Conservation (phyloP, 2,329 filamentous ascomycete species). For the Epichloe coenophiala region DNA sequence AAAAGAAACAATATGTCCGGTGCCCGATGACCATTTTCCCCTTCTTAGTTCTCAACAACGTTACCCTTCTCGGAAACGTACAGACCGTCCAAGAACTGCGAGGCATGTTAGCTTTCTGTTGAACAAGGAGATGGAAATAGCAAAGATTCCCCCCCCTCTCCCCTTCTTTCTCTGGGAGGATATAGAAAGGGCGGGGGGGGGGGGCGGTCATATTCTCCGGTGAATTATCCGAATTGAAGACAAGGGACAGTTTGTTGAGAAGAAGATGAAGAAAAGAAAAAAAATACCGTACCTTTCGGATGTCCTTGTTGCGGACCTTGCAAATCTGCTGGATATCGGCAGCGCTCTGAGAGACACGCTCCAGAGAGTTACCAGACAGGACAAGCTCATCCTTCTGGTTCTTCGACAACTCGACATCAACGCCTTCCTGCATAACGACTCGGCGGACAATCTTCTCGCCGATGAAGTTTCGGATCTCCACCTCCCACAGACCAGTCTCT, state of each 20-base stretch:
- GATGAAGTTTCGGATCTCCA: slow-evolving; percentile 99
- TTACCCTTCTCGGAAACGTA: slow-evolving; percentile 99
- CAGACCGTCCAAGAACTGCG: slow-evolving; percentile 96
- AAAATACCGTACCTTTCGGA: slow-evolving; percentile 93
- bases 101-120: slow-evolving; percentile 10
- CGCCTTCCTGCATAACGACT: slow-evolving; percentile 78
- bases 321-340: slow-evolving; percentile 99
- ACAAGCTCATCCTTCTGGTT: slow-evolving; percentile 96
- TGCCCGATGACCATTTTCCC: slow-evolving; percentile 18
- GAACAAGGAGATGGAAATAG: too few relatives aligned
- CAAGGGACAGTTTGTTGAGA: neutral
- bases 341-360: slow-evolving; percentile 93
- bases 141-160: too few relatives aligned
- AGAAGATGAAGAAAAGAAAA: too few relatives aligned
- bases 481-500: slow-evolving; percentile 76
- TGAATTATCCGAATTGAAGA: neutral
- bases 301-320: slow-evolving; percentile 99
- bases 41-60: slow-evolving; percentile 56
- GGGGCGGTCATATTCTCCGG: neutral
- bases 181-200: too few relatives aligned
- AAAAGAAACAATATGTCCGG: slow-evolving; percentile 35
- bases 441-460: slow-evolving; percentile 98
- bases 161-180: too few relatives aligned
- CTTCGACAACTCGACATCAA: slow-evolving; percentile 81
- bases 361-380: slow-evolving; percentile 85